Evolutionary conservation across 805 yeast species (phyloP).

Genomic region (Saturnispora halmiae): DNA sequence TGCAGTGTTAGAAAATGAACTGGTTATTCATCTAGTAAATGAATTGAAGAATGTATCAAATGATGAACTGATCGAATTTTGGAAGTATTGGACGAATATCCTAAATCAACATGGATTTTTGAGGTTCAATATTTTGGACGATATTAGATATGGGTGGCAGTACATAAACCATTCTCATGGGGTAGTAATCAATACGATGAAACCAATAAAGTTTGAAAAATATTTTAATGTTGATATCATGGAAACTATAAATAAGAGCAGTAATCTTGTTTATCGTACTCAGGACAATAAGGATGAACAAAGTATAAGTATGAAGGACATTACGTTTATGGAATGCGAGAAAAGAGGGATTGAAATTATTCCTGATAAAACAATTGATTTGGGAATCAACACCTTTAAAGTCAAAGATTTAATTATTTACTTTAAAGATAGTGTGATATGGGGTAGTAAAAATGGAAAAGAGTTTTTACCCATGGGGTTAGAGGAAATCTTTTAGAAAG

Average conservation of each 20-base stretch:
- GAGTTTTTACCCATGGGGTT: not conserved
- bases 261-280: no score
- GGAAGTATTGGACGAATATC: slow-evolving; percentile 4
- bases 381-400: slow-evolving; percentile 1
- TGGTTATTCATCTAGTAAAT: not conserved
- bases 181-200: no score
- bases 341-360: slow-evolving; percentile 37
- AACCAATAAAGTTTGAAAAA: not conserved
- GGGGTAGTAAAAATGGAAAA: slow-evolving; percentile 1
- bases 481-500: not conserved
- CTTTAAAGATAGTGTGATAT: slow-evolving; percentile 59
- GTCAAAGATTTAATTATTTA: slow-evolving; percentile 30
- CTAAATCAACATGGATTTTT: not conserved
- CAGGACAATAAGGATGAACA: no score
- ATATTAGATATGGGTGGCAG: not conserved
- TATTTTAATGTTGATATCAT: not conserved
- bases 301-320: slow-evolving; percentile 47
- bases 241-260: not conserved
- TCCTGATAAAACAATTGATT: slow-evolving; percentile 18
- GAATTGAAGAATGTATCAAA: not conserved
- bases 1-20: slow-evolving; percentile 2
- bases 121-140: not conserved
- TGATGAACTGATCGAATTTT: not conserved
- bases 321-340: slow-evolving; percentile 53
- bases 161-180: no score